phyloP scores from a whole-genome alignment of 257 asterid species.

The Verbascum thapsus region DNA sequence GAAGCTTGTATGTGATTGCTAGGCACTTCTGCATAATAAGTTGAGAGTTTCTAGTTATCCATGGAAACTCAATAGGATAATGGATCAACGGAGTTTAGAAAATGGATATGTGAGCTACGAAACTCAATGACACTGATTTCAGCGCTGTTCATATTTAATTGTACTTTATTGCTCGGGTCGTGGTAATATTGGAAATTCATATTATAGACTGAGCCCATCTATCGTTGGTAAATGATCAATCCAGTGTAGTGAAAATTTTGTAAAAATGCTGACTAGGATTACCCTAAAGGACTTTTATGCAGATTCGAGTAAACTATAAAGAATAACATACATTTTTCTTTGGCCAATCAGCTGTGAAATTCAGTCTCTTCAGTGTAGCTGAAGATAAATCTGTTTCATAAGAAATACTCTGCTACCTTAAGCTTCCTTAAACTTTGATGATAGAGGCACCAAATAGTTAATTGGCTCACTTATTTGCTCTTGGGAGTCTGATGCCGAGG shows the following conservation, averaged over 20 bases:
- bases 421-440: too few relatives aligned
- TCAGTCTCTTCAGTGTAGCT: not conserved
- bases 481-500: conserved; percentile 12
- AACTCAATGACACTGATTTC: not conserved
- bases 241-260: not conserved
- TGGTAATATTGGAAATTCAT: not conserved
- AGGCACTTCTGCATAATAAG: not conserved
- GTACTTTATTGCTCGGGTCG: conserved; percentile 4
- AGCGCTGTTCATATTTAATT: not conserved
- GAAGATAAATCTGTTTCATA: not conserved
- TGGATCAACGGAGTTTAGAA: conserved; percentile 10
- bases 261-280: not conserved
- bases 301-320: not conserved
- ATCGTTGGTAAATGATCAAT: not conserved
- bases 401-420: not conserved
- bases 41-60: not conserved
- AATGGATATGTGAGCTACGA: not conserved
- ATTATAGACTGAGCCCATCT: not conserved
- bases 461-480: not conserved
- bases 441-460: not conserved
- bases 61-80: conserved; percentile 4
- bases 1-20: conserved; percentile 1
- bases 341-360: too few relatives aligned
- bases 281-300: not conserved
- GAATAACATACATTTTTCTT: too few relatives aligned